Base-by-base conservation (phyloP, 345 rosid genomes). In the Pistacia atlantica region DNA sequence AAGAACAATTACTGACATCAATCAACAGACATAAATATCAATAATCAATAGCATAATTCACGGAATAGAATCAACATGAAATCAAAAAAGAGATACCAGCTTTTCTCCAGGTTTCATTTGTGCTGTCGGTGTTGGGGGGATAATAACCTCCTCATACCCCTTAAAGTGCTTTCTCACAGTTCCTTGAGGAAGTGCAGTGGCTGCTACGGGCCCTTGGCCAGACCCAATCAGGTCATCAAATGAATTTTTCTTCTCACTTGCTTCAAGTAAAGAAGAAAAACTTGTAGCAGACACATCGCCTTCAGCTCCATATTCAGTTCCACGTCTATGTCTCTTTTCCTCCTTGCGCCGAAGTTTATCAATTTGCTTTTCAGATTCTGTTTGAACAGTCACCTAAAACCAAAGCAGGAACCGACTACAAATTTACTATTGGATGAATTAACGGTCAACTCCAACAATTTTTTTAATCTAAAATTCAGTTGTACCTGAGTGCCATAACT, bases 271-370 rank as follows among this genome's bases (percentile, higher is more conserved):
- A 79, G 93, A 87, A 80, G 95, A 93, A 90, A 95, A 95, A 80
- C 89, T 91, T 78, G 89, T 81, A 73, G 85, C 80, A 56, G 93
- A 86, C 59, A 89, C 84, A 64, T 90, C 90, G 56, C 69, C 87
- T 80, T 90, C 99, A 75, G 83, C 83, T 68, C 88, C 90, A 78
- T 84, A 78, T 75, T 95, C 99, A 52, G 87, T 77, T 86, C 87
- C 92, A 8, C 95, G 94, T 79, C 90, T 90, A 76, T 89, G 77
- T 74, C 89, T 87, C 86, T 90, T 93, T 90, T 92, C 98, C 86
- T 95, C 99, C 87, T 93, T 95, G 61, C 97, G 98, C 57, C 99
- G 90, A 69, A 95, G 93, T 79, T 95, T 95, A 81, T 95, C 98
- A 78, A 93, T 95, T 85, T 95, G 97, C 80, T 78, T 87, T 74